phyloP scores from a whole-genome alignment of 2,329 filamentous ascomycete genomes.

The Calycina marina region DNA sequence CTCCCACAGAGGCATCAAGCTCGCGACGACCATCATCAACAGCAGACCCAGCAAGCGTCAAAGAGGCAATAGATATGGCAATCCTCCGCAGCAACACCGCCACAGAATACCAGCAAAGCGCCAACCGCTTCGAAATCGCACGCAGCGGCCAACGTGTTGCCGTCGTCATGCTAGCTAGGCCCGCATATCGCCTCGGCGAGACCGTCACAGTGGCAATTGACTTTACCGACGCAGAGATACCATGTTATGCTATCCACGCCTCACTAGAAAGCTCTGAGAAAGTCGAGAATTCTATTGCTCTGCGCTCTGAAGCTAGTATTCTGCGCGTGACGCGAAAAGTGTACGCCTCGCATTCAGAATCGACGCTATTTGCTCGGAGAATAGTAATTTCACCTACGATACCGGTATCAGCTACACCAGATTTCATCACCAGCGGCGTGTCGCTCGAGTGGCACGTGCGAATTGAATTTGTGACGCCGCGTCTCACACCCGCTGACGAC shows the following conservation, averaged over 20 bases:
- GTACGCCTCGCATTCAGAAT: conserved; percentile 65
- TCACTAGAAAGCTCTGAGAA: conserved; percentile 79
- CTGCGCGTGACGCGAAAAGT: conserved; percentile 74
- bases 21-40: conserved; percentile 40
- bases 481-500: conserved; percentile 26
- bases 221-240: conserved; percentile 61
- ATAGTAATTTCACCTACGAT: conserved; percentile 74
- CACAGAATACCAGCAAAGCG: conserved; percentile 54
- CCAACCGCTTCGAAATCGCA: conserved; percentile 92
- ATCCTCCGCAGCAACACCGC: conserved; percentile 70
- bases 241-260: conserved; percentile 73
- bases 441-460: conserved; percentile 78
- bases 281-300: conserved; percentile 63
- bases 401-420: conserved; percentile 70
- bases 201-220: conserved; percentile 73
- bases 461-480: conserved; percentile 83
- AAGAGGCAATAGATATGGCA: conserved; percentile 80
- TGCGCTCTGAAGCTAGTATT: conserved; percentile 75
- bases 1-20: conserved; percentile 46
- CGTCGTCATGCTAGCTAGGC: conserved; percentile 75
- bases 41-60: conserved; percentile 47
- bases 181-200: conserved; percentile 81
- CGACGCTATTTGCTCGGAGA: conserved; percentile 65
- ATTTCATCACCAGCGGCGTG: conserved; percentile 82
- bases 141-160: conserved; percentile 85